Base-by-base conservation (phyloP, 2,329 filamentous ascomycete genomes). In the Atkinsonella texensis region DNA sequence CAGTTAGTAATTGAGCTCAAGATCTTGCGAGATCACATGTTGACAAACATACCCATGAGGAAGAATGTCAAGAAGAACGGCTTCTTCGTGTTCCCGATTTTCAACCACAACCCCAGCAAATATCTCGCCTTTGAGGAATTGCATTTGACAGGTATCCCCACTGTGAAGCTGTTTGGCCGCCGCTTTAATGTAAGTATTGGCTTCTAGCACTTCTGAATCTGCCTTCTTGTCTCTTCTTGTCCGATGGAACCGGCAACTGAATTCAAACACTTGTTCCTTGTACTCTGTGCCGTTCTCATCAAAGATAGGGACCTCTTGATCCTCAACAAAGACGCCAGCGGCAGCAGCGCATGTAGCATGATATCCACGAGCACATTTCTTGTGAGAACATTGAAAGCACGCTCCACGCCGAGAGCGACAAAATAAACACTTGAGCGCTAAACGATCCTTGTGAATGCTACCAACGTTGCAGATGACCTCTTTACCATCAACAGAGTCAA, bases 361-460 rank as follows among this genome's bases (percentile, higher is more conserved):
- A 68, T 96, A 98, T 9, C 91, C 85, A 56, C 93, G 78, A 4
- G 88, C 85, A 62, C 93, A 98, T 66, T 95, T 97, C 72, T 90
- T 91, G 59, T 89, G 85, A 1, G 89, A 94, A 68, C 93, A 98
- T 67, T 97, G 91, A 70, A 98, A 94, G 69, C 91, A 96, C 15
- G 89, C 89, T n/a, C 93, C 93, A 52, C 86, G 87, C 67, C 93
- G 94, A 33, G 89, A 94, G 35, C 90, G 87, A 64, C 93, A 98
- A 70, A 88, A 95, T 55, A 95, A 82, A 67, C 93, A 98, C 68
- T 95, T 95, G 58, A 97, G 82, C 28, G 94, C 89, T 58, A 95
- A 72, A 18, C 91, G 86, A 52, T 87, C 88, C 66, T 93, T 91
- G 63, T 87, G 83, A 58, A 97, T 89, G 54, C 81, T 80, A n/a